Percentiles rank a stretch among this genome's conserved stretches.
Conservation (phyloP, 345 rosid species). For the Camelina laxa region DNA sequence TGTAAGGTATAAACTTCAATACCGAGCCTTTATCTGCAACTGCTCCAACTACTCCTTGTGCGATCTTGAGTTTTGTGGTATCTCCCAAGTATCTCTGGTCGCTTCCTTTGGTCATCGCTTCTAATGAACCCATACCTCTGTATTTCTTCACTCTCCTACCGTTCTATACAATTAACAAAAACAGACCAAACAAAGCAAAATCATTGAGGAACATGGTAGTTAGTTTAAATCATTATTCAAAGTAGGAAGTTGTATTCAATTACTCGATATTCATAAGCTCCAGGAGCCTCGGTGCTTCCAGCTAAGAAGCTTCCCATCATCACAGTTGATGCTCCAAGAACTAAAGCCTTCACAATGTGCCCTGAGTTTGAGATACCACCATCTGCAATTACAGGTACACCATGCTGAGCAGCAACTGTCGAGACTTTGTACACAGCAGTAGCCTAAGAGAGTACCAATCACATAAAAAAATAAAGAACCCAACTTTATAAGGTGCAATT, state of each 20-base stretch:
- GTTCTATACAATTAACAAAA: constrained; percentile 49
- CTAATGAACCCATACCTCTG: constrained; percentile 95
- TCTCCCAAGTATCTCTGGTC: constrained; percentile 94
- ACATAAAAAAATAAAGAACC: neutral
- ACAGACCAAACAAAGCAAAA: neutral
- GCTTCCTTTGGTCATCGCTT: constrained; percentile 97
- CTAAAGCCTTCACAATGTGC: constrained; percentile 86
- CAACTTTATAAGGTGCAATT: neutral
- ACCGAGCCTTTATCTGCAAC: constrained; percentile 92
- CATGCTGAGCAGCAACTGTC: constrained; percentile 68
- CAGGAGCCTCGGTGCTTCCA: constrained; percentile 92
- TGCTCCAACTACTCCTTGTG: constrained; percentile 96
- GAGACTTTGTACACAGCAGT: constrained; percentile 95
- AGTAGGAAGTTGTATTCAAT: constrained; percentile 17
- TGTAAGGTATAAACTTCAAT: constrained; percentile 75
- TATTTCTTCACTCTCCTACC: constrained; percentile 67
- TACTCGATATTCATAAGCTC: constrained; percentile 67
- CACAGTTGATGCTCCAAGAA: constrained; percentile 91
- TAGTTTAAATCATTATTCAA: neutral
- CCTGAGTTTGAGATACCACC: constrained; percentile 98
- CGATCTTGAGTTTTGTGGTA: constrained; percentile 80
- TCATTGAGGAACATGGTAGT: neutral
- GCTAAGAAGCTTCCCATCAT: constrained; percentile 98
- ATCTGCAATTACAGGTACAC: constrained; percentile 90
- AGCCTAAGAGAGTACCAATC: constrained; percentile 56